phyloP scores from a whole-genome alignment of 176 grass and related monocot species.

The Otatea glauca region DNA sequence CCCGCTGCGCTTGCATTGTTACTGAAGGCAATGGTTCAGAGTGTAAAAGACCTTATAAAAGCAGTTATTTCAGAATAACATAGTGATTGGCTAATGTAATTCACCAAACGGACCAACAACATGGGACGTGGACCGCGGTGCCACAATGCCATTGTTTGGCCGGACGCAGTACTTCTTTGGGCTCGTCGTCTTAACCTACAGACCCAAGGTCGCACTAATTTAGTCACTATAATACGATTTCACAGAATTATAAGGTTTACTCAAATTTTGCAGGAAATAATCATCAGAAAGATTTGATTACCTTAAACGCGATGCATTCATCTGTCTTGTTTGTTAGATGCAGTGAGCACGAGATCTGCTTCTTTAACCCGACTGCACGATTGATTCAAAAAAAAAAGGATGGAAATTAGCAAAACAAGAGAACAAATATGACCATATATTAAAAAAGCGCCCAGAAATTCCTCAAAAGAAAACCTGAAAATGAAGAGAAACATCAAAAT shows the following conservation, averaged over 20 bases:
- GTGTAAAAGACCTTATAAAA: not conserved
- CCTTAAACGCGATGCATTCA: conserved; percentile 79
- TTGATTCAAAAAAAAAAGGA: not conserved
- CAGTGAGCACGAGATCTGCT: conserved; percentile 86
- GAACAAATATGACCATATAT: not conserved
- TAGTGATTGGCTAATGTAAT: not conserved
- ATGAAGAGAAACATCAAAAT: conserved; percentile 8
- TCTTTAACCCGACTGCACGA: conserved; percentile 75
- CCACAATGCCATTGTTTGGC: conserved; percentile 88
- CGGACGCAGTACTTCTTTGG: conserved; percentile 97
- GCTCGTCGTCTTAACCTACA: conserved; percentile 94
- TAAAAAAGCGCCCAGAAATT: not conserved
- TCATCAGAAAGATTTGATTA: conserved; percentile 33
- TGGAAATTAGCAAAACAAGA: not conserved
- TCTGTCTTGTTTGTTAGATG: conserved; percentile 82
- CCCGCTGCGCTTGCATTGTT: conserved; percentile 93
- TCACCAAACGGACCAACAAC: conserved; percentile 70
- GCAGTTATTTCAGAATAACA: not conserved
- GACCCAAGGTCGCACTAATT: conserved; percentile 9
- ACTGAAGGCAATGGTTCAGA: conserved; percentile 57
- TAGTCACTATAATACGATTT: not conserved
- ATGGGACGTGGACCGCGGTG: conserved; percentile 63
- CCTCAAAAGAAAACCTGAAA: not conserved
- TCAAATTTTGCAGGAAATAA: not conserved
- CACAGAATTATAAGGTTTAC: conserved; percentile 12